These are phyloP conservation scores for Boletus insuetus DNA, from an alignment of 768 basidiomycete species.

Conservation along the genomic window DNA sequence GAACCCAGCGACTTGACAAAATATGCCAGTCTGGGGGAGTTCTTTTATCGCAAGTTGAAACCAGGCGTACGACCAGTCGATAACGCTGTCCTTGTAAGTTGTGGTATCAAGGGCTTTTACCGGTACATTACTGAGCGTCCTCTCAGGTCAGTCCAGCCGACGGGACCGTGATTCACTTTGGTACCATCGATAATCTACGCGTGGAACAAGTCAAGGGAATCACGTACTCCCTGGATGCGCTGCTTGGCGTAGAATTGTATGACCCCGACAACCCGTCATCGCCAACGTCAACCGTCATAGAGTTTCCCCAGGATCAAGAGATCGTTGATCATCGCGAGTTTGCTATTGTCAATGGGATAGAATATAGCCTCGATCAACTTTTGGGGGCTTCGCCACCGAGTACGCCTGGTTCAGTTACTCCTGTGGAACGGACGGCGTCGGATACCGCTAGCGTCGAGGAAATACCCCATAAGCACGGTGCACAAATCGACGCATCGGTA, in stretches of 20 bases:
- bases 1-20: conserved; percentile 72
- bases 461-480: conserved; percentile 56
- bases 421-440: conserved; percentile 18
- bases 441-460: conserved; percentile 24
- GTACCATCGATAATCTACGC: conserved; percentile 69
- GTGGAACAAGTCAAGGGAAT: conserved; percentile 98
- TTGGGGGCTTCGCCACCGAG: conserved; percentile 54
- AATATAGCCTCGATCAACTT: conserved; percentile 89
- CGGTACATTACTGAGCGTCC: not conserved
- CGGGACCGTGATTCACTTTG: conserved; percentile 89
- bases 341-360: conserved; percentile 95
- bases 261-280: conserved; percentile 43
- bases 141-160: conserved; percentile 89
- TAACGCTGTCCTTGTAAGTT: conserved; percentile 63
- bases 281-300: conserved; percentile 38
- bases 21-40: conserved; percentile 88
- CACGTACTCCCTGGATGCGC: conserved; percentile 92
- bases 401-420: conserved; percentile 40
- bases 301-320: conserved; percentile 45
- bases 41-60: conserved; percentile 90
- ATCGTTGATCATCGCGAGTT: conserved; percentile 87
- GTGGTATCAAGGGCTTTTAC: not conserved
- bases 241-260: conserved; percentile 71
- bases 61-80: conserved; percentile 80
- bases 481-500: conserved; percentile 74